Percentiles rank a stretch among this genome's conserved stretches.
Conservation (phyloP, 352 stramenopile species). For the Pythium sukuiense region DNA sequence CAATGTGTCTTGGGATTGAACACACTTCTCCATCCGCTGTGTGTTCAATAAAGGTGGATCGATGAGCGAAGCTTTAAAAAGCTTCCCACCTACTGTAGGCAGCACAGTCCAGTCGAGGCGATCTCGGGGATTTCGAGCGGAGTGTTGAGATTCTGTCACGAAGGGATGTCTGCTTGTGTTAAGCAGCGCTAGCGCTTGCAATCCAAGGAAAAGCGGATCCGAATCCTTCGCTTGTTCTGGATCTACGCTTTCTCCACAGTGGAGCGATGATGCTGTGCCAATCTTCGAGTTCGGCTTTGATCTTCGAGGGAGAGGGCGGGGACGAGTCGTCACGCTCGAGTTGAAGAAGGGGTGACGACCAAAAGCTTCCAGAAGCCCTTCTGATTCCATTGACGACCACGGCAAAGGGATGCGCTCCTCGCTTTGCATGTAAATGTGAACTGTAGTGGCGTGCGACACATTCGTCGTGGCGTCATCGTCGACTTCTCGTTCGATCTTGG, state of each 20-base stretch:
- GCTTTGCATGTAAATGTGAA: no score
- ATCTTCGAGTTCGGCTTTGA: neutral
- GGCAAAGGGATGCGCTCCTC: neutral
- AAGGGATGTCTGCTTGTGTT: neutral
- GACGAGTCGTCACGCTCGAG: neutral
- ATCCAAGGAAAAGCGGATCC: neutral
- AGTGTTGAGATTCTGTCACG: neutral
- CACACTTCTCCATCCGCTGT: neutral
- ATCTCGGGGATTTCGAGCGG: neutral
- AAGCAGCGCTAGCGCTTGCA: neutral
- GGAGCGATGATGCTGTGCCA: no score
- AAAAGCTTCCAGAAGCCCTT: no score
- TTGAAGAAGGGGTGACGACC: constrained; percentile 1
- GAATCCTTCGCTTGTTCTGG: neutral
- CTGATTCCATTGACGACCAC: neutral
- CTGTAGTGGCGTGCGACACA: no score
- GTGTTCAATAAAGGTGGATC: no score
- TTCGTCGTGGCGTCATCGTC: no score
- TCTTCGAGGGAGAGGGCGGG: neutral
- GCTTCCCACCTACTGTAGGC: neutral
- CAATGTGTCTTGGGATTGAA: neutral
- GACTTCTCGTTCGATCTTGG: no score
- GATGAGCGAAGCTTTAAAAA: no score
- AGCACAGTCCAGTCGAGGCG: neutral
- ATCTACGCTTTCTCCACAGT: neutral